phyloP scores from a whole-genome alignment of 306 rosid species.

The Gleditsia sinensis region DNA sequence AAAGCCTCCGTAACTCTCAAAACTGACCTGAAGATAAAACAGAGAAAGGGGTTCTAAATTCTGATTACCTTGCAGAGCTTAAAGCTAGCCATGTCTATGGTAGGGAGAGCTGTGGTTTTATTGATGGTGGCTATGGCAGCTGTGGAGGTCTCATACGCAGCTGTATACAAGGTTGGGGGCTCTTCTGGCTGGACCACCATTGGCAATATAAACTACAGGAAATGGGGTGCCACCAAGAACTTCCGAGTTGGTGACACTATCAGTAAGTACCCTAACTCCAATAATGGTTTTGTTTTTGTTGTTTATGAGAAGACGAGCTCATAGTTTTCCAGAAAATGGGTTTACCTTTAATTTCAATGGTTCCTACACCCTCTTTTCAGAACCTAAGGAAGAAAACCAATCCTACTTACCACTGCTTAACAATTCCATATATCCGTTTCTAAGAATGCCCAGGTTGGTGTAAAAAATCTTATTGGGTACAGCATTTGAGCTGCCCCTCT shows the following conservation, averaged over 20 bases:
- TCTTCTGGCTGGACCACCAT: constrained; percentile 88
- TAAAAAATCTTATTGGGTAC: neutral
- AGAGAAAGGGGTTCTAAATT: neutral
- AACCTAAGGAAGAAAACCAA: neutral
- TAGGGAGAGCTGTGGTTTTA: constrained; percentile 36
- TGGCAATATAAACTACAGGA: constrained; percentile 66
- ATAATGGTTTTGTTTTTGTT: neutral
- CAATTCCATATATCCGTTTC: neutral
- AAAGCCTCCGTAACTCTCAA: neutral
- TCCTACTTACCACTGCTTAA: neutral
- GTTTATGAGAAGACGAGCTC: neutral
- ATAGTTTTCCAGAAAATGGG: neutral
- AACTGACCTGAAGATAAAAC: neutral
- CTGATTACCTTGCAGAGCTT: neutral
- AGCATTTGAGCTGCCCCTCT: neutral
- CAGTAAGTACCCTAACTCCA: constrained; percentile 51
- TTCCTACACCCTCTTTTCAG: too few species aligned
- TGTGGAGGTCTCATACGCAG: constrained; percentile 48
- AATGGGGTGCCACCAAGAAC: constrained; percentile 75
- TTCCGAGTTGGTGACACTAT: constrained; percentile 76
- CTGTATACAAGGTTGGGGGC: constrained; percentile 83
- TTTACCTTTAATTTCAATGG: too few species aligned
- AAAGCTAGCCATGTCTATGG: constrained; percentile 50
- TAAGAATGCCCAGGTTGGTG: neutral
- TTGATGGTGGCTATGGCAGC: constrained; percentile 14